Base-by-base conservation (phyloP, 164 flowering plant species). In the Houttuynia cordata region DNA sequence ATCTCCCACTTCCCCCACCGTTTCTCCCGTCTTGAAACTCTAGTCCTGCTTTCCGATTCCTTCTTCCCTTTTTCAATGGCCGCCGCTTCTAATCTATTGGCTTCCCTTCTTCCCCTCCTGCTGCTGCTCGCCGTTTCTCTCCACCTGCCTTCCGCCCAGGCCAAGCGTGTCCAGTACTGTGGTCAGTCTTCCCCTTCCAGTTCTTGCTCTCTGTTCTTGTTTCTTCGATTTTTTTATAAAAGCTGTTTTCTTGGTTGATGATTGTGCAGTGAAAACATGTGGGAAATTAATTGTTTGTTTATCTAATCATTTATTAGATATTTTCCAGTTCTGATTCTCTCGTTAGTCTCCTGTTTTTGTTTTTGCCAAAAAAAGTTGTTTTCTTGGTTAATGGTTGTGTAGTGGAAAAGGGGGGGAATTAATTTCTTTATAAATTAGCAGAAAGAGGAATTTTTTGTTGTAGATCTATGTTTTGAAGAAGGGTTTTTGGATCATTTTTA, bases 151-250 rank as follows among this genome's bases (percentile, higher is more conserved):
- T 65, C 59, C 17, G 59, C 70, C 55, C 65, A 59, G 10, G 83
- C 82, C 60, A 61, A 30, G 54, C 63, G 72, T 25, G 64, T 79
- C 60, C 10, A 57, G 6, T 79, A 79, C 65, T 81, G 86, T 72
- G 75, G 86, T 79, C 17, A 63, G 74, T 37, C n/a, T n/a, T n/a
- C 37, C 6, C 2, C 2, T 30, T 30, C 37, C 37, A 6, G 2
- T 6, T 30, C 37, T 30, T 6, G 1, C n/a, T n/a, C n/a, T n/a
- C n/a, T n/a, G 12, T 3, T 53, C n/a, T 53, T 6, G 24, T 4
- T 20, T 53, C n/a, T n/a, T n/a, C n/a, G n/a, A n/a, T n/a, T n/a
- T n/a, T n/a, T n/a, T n/a, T n/a, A n/a, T n/a, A n/a, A n/a, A n/a
- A n/a, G n/a, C n/a, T n/a, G n/a, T n/a, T n/a, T n/a, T n/a, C n/a